These are phyloP conservation scores for Arthrobotrys sphaeroides DNA, from an alignment of 2,329 filamentous ascomycete genomes.

Conservation along the genomic window DNA sequence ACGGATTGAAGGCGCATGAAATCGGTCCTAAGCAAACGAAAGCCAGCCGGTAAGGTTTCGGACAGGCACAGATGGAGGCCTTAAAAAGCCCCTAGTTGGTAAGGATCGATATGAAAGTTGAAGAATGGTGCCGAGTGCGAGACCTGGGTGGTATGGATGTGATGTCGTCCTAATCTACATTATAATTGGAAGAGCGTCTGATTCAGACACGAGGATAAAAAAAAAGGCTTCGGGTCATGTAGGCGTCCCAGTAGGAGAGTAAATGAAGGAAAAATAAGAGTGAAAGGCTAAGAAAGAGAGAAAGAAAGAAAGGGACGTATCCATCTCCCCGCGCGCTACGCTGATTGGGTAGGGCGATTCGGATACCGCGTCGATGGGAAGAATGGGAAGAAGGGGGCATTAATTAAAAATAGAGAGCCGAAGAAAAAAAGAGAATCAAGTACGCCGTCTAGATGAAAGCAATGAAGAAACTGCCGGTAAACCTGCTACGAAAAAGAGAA, in stretches of 20 bases:
- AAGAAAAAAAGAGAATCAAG: conserved; percentile 31
- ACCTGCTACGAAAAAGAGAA: conserved; percentile 52
- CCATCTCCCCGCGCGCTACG: conserved; percentile 12
- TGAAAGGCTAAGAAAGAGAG: neutral
- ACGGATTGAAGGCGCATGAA: neutral
- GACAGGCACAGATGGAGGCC: too few species aligned
- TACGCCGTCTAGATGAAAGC: conserved; percentile 53
- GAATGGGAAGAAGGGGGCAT: conserved; percentile 19
- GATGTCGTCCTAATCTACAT: conserved; percentile 50
- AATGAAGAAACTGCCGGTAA: conserved; percentile 47
- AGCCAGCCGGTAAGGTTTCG: too few species aligned
- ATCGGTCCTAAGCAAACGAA: too few species aligned
- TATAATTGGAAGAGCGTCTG: conserved; percentile 37
- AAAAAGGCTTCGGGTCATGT: neutral
- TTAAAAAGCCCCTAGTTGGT: neutral
- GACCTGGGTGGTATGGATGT: neutral
- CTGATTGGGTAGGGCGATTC: neutral
- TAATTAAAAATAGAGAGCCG: conserved; percentile 50
- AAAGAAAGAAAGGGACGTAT: neutral
- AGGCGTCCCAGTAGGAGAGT: neutral
- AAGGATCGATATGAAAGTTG: neutral
- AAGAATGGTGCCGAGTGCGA: neutral
- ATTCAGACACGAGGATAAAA: conserved; percentile 44
- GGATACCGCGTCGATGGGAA: neutral
- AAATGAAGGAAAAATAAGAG: neutral